Conservation (phyloP, 2,329 filamentous ascomycete species). For the Colletotrichum australisinense region DNA sequence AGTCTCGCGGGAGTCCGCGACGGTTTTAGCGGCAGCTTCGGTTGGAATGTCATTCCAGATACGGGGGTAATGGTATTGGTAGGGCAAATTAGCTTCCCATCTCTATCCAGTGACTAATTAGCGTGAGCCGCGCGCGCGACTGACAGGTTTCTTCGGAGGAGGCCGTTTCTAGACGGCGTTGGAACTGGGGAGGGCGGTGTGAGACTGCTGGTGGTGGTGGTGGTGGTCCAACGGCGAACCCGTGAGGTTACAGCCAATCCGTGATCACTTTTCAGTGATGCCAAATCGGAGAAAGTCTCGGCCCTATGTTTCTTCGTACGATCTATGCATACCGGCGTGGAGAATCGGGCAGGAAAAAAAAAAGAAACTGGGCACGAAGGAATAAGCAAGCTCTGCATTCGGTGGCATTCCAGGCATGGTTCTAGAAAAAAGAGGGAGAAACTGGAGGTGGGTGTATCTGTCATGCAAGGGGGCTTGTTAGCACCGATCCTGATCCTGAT, state of each 20-base stretch:
- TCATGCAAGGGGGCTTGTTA: background rate
- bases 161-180: slow-evolving; percentile 1
- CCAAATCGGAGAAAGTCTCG: background rate
- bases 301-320: slow-evolving; percentile 18
- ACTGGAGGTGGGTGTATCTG: background rate
- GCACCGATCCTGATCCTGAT: background rate
- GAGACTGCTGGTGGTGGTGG: background rate
- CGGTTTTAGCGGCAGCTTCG: background rate
- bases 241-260: background rate
- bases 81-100: background rate
- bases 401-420: background rate
- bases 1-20: background rate
- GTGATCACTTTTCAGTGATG: background rate
- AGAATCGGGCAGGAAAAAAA: background rate
- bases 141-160: background rate
- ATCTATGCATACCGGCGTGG: slow-evolving; percentile 20
- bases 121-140: background rate
- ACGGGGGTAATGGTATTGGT: background rate
- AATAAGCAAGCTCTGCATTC: background rate
- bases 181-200: background rate
- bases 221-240: background rate
- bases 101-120: background rate
- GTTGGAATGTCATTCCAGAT: background rate
- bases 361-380: background rate
- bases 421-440: background rate